Percentiles rank a stretch among this genome's conserved stretches.
Conservation (phyloP, 2,329 filamentous ascomycete genomes). For the Pseudogymnoascus pannorum region DNA sequence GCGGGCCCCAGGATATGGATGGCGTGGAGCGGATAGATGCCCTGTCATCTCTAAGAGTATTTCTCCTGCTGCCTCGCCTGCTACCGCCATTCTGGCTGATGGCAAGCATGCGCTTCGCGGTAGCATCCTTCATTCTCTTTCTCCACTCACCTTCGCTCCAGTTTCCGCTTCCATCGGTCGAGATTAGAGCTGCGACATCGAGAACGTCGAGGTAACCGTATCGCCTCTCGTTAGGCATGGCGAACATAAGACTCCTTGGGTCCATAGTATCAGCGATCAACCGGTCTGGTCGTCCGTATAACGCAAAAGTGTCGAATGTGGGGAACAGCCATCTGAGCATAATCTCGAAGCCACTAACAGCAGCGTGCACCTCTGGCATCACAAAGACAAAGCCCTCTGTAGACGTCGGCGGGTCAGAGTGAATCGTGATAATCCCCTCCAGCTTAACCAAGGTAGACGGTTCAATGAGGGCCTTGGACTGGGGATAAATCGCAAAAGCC, state of each 20-base stretch:
- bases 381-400: conserved; percentile 95
- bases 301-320: conserved; percentile 81
- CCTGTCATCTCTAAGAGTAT: conserved; percentile 46
- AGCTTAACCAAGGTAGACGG: conserved; percentile 91
- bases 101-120: conserved; percentile 66
- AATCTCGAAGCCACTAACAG: conserved; percentile 90
- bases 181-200: conserved; percentile 75
- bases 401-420: conserved; percentile 66
- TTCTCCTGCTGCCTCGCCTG: conserved; percentile 51
- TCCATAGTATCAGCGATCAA: conserved; percentile 84
- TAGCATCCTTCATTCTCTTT: conserved; percentile 79
- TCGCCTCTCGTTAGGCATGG: conserved; percentile 80
- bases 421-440: conserved; percentile 83
- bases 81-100: conserved; percentile 40
- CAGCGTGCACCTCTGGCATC: conserved; percentile 92
- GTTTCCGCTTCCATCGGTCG: conserved; percentile 63
- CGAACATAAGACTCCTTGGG: conserved; percentile 90
- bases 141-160: conserved; percentile 92
- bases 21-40: conserved; percentile 45
- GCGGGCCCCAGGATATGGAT: conserved; percentile 31
- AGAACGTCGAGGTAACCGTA: conserved; percentile 88
- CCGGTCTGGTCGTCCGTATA: conserved; percentile 84
- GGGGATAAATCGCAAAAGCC: conserved; percentile 91
- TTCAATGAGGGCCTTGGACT: conserved; percentile 88
- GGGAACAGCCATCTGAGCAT: conserved; percentile 89